Conservation (phyloP, 495 filamentous ascomycete genomes). For the Xylaria palmicola region DNA sequence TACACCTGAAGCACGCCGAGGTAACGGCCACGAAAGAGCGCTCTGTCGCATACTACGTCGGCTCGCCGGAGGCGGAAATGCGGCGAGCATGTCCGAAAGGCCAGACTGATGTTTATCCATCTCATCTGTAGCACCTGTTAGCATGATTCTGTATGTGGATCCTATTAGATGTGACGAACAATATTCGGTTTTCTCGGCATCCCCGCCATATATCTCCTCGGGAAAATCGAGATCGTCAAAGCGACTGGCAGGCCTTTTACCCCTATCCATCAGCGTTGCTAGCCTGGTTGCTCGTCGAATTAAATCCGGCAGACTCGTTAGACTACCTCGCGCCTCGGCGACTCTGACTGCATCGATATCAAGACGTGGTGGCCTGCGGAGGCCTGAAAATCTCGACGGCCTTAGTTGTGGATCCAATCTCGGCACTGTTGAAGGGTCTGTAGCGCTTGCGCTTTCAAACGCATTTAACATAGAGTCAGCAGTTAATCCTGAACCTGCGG, state of each 20-base stretch:
- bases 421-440: conserved; percentile 33
- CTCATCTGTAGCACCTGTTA: conserved; percentile 38
- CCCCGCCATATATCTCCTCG: conserved; percentile 31
- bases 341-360: conserved; percentile 77
- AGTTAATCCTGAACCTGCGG: conserved; percentile 29
- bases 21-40: conserved; percentile 42
- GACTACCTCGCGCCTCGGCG: conserved; percentile 77
- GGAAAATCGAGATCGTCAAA: conserved; percentile 53
- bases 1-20: conserved; percentile 29
- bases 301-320: conserved; percentile 88
- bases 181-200: conserved; percentile 37
- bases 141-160: conserved; percentile 3
- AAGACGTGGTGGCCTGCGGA: conserved; percentile 68
- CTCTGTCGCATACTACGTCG: conserved; percentile 48
- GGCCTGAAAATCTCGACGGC: conserved; percentile 47
- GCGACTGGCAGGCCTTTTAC: conserved; percentile 72
- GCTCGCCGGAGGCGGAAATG: conserved; percentile 80
- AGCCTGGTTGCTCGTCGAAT: conserved; percentile 85
- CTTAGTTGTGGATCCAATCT: conserved; percentile 37
- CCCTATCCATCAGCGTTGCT: conserved; percentile 84
- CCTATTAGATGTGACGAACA: conserved; percentile 29
- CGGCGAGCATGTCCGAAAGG: conserved; percentile 85
- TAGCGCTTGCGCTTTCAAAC: conserved; percentile 43
- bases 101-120: conserved; percentile 54
- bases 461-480: conserved; percentile 44